phyloP scores from a whole-genome alignment of 2,329 filamentous ascomycete species.

The Microcyclospora pomicola region DNA sequence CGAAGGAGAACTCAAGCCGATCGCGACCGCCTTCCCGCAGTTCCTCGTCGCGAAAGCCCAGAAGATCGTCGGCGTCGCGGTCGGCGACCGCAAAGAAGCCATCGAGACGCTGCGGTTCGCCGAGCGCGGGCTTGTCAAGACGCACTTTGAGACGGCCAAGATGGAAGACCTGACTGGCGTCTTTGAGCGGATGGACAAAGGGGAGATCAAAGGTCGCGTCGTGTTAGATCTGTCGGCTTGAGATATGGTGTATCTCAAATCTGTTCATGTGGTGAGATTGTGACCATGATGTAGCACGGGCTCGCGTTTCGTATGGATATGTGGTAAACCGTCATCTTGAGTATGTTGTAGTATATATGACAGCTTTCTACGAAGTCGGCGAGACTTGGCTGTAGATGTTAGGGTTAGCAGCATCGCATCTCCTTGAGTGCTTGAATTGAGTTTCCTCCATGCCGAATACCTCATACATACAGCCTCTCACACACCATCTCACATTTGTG shows the following conservation, averaged over 20 bases:
- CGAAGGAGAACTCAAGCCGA: slow-evolving; percentile 33
- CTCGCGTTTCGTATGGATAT: no score
- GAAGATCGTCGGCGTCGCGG: slow-evolving; percentile 32
- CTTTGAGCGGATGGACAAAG: slow-evolving; percentile 35
- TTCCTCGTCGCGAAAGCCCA: slow-evolving; percentile 29
- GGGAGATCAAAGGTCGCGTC: slow-evolving; percentile 33
- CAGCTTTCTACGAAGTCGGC: no score
- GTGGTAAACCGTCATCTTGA: no score
- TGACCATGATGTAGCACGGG: no score
- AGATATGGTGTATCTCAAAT: not conserved
- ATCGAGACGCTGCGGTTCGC: slow-evolving; percentile 37
- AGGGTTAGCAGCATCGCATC: no score
- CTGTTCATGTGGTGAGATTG: no score
- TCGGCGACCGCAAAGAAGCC: slow-evolving; percentile 34
- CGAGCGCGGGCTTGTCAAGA: slow-evolving; percentile 32
- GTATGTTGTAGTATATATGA: no score
- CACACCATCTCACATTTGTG: no score
- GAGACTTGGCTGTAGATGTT: no score
- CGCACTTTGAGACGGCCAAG: slow-evolving; percentile 32
- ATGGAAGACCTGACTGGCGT: slow-evolving; percentile 33
- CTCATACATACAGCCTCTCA: no score
- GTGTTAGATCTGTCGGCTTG: slow-evolving; percentile 28
- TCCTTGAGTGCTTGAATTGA: no score
- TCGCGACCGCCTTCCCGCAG: slow-evolving; percentile 28
- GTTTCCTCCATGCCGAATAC: no score